phyloP scores from a whole-genome alignment of 2,329 filamentous ascomycete genomes.

The Fusarium circinatum region DNA sequence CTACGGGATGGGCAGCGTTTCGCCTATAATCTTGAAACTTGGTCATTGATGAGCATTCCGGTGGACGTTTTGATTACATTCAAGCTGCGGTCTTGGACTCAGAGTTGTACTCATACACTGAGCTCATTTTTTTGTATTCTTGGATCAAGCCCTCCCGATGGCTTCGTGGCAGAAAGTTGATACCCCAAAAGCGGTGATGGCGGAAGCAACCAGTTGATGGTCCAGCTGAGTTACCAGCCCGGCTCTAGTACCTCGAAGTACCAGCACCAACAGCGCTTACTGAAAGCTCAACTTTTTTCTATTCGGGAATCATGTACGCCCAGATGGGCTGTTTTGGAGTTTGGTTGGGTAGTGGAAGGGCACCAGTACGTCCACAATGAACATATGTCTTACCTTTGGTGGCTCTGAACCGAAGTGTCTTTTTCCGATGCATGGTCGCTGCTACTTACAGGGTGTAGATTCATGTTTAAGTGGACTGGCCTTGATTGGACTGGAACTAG shows the following conservation, averaged over 20 bases:
- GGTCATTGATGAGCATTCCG: slow-evolving; percentile 13
- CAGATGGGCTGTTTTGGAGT: slow-evolving; percentile 24
- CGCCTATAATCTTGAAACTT: slow-evolving; percentile 33
- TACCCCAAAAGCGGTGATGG: slow-evolving; percentile 49
- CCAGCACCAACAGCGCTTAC: slow-evolving; percentile 33
- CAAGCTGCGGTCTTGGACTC: slow-evolving; percentile 27
- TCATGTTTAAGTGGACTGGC: slow-evolving; percentile 11
- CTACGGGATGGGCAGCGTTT: slow-evolving; percentile 12
- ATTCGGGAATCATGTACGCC: slow-evolving; percentile 34
- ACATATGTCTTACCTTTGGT: slow-evolving; percentile 20
- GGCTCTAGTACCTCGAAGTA: slow-evolving; percentile 14
- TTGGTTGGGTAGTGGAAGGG: slow-evolving; percentile 31
- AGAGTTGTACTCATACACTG: slow-evolving; percentile 33
- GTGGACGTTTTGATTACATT: slow-evolving; percentile 11
- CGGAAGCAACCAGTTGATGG: slow-evolving; percentile 37
- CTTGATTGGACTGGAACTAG: slow-evolving; percentile 19
- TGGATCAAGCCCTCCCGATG: slow-evolving; percentile 40
- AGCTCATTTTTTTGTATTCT: slow-evolving; percentile 40
- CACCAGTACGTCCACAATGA: slow-evolving; percentile 14
- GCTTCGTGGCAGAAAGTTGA: slow-evolving; percentile 49
- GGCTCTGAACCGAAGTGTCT: slow-evolving; percentile 26
- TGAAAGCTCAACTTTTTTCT: slow-evolving; percentile 28
- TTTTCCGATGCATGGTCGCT: slow-evolving; percentile 18
- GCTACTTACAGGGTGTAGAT: slow-evolving; percentile 20
- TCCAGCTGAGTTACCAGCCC: slow-evolving; percentile 28